Base-by-base conservation (phyloP, 2,329 filamentous ascomycete species). In the Coniella vitis region DNA sequence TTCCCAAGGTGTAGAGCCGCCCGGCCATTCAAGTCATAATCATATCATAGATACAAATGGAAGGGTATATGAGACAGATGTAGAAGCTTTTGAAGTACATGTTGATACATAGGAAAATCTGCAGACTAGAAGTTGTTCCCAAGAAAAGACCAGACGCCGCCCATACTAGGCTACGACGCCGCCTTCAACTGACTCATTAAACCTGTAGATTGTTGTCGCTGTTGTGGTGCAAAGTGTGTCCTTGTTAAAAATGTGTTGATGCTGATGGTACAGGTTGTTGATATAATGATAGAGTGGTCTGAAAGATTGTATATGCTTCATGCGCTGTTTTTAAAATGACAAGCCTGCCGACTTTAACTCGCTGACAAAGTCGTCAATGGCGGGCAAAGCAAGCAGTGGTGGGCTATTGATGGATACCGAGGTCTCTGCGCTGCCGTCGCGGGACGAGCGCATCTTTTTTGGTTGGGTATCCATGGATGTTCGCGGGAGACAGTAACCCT, bases 401-500 rank as follows among this genome's bases (percentile, higher is more conserved):
- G 55, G 51, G 48, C 48, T 54, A 25, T 41, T 52, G 21, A 53
- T 34, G 3, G 49, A 47, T 12, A 51, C 16, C 9, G 47, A 35
- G 13, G 35, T 38, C 20, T 29, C 38, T 16, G 51, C 61, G 32
- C 42, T 35, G 36, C 22, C 41, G 19, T 9, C 22, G 17, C 22
- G 46, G 14, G 19, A 12, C 9, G 31, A 16, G 20, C 41, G 31
- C 57, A 39, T 48, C 39, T 47, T 53, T 54, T 65, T 64, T 32
- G 49, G 55, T 31, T 54, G 8, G 25, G 29, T 57, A 3, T 60
- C 58, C 3, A 57, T 52, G 3, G 58, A 56, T 1, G 61, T 55
- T 13, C 56, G 60, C 3, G 75, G 75, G n/a, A 78, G 65, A 51
- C 72, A 74, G 57, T 78, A 78, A n/a, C 63, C 63, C 0, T 65